A percentile compares a stretch with the other conserved stretches of the same genome.
phyloP scores from a whole-genome alignment of 1,284 basidiomycete genomes.

The Mycena citricolor region DNA sequence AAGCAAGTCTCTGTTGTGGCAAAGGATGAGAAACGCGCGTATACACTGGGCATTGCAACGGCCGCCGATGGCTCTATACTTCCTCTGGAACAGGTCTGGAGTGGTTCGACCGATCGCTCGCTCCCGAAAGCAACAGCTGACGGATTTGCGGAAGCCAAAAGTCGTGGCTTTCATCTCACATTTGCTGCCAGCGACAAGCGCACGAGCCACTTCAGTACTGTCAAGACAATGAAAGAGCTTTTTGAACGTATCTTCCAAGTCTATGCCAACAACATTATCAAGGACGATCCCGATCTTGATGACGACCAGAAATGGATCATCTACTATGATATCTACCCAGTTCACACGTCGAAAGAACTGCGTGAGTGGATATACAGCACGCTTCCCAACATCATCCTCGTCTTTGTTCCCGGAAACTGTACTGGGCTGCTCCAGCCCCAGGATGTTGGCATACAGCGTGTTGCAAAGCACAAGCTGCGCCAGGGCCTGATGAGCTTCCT shows the following conservation, averaged over 20 bases:
- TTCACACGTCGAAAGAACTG: conserved; percentile 27
- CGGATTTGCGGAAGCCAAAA: conserved; percentile 21
- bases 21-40: conserved; percentile 32
- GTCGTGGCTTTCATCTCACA: conserved; percentile 25
- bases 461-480: conserved; percentile 3
- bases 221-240: conserved; percentile 14
- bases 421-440: conserved; percentile 4
- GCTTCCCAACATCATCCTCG: conserved; percentile 4
- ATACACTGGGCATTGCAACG: conserved; percentile 25
- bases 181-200: conserved; percentile 23
- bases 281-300: background rate
- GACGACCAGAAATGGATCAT: conserved; percentile 25
- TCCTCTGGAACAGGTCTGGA: conserved; percentile 6
- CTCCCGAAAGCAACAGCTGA: conserved; percentile 20
- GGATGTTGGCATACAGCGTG: conserved; percentile 10
- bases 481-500: conserved; percentile 2
- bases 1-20: conserved; percentile 29
- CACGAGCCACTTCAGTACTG: conserved; percentile 24
- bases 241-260: background rate
- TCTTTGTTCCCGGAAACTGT: conserved; percentile 6
- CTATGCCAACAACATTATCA: conserved; percentile 4
- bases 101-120: conserved; percentile 13
- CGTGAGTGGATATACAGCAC: background rate
- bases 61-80: background rate
- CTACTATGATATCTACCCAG: conserved; percentile 28